Conservation (phyloP, 441 rosid species). For the Isatis lusitanica region DNA sequence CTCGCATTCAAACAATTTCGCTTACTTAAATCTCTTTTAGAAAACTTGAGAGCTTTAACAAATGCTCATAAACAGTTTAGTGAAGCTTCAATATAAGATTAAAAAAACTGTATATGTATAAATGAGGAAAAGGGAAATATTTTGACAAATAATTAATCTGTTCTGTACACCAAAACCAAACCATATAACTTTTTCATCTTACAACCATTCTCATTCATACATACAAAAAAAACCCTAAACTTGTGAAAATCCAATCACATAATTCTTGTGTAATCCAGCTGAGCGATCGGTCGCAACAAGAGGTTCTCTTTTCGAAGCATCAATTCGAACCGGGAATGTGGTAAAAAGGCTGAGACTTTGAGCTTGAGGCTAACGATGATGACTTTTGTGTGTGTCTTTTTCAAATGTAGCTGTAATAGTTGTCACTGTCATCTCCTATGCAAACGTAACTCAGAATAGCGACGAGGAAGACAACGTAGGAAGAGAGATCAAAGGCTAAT, state of each 20-base stretch:
- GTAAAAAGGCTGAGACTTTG: constrained; percentile 16
- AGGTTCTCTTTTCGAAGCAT: not conserved
- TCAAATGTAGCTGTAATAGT: constrained; percentile 56
- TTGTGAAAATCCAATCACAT: constrained; percentile 5
- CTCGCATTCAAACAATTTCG: constrained; percentile 40
- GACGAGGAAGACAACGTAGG: constrained; percentile 64
- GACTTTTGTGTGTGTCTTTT: not conserved
- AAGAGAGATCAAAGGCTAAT: constrained; percentile 74
- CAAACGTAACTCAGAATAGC: constrained; percentile 69
- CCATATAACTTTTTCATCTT: not conserved
- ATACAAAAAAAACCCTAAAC: not conserved
- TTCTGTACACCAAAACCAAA: constrained; percentile 25
- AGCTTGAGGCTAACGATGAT: constrained; percentile 10
- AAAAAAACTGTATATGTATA: not conserved
- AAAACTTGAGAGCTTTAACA: not conserved
- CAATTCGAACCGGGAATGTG: not conserved
- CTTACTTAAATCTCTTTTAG: not conserved
- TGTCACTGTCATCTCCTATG: constrained; percentile 43
- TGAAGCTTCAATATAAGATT: not conserved
- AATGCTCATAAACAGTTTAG: not conserved
- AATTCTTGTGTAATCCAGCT: constrained; percentile 5
- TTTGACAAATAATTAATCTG: not conserved
- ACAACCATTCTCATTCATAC: constrained; percentile 19
- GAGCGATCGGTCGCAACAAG: not conserved
- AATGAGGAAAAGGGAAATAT: not conserved